Evolutionary conservation across 495 filamentous ascomycete genomes (phyloP).

Genomic region (Penicillium canariense): DNA sequence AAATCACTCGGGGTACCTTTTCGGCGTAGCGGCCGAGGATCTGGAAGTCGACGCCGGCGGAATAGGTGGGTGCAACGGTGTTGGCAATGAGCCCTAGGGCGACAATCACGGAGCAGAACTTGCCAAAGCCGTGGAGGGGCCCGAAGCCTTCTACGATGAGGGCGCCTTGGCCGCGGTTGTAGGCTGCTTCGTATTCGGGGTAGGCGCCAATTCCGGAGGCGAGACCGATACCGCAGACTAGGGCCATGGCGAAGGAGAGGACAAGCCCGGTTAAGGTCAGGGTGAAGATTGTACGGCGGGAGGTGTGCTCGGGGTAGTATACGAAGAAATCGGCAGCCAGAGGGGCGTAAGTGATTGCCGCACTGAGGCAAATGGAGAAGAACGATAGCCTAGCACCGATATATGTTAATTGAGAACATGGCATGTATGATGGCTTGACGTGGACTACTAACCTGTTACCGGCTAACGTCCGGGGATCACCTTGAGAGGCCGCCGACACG

Average conservation of each 20-base stretch:
- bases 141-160: conserved; percentile 65
- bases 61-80: conserved; percentile 67
- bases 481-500: conserved; percentile 47
- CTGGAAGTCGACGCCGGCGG: conserved; percentile 66
- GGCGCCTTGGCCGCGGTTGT: conserved; percentile 43
- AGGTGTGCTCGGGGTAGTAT: conserved; percentile 59
- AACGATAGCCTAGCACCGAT: conserved; percentile 53
- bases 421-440: not conserved
- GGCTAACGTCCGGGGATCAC: conserved; percentile 50
- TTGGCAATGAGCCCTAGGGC: conserved; percentile 72
- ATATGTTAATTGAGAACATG: not conserved
- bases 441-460: conserved; percentile 48
- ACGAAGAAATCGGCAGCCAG: conserved; percentile 64
- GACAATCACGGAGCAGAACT: conserved; percentile 69
- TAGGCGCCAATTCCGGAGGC: conserved; percentile 58
- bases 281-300: conserved; percentile 31
- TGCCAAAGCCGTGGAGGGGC: conserved; percentile 64
- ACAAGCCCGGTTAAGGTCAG: conserved; percentile 48
- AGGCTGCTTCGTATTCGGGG: conserved; percentile 55
- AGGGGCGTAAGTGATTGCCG: conserved; percentile 62
- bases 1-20: conserved; percentile 59
- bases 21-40: conserved; percentile 57
- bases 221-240: conserved; percentile 66
- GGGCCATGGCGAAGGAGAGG: conserved; percentile 57
- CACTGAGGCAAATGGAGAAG: conserved; percentile 63